These are phyloP conservation scores for Notholithocarpus densiflorus DNA, from an alignment of 306 rosid species.

Conservation along the genomic window DNA sequence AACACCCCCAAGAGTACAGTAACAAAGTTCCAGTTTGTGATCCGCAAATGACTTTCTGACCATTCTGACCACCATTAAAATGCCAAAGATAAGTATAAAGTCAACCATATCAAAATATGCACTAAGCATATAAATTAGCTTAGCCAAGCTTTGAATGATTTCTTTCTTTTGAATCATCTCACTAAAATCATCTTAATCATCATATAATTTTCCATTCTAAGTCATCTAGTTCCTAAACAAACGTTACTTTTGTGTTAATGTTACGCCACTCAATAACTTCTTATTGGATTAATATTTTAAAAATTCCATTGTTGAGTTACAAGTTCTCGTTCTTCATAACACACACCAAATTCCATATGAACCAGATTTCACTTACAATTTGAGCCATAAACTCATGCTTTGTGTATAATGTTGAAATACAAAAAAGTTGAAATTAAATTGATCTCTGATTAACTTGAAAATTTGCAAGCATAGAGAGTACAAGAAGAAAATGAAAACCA, in stretches of 20 bases:
- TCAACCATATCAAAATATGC: not conserved
- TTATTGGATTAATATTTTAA: too few species aligned
- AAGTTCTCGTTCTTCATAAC: too few species aligned
- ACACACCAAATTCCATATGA: too few species aligned
- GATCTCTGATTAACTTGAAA: too few species aligned
- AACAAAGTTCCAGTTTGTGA: conserved; percentile 72
- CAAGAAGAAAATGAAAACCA: too few species aligned
- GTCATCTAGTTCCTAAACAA: not conserved
- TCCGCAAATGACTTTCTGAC: conserved; percentile 84
- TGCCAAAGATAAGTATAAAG: not conserved
- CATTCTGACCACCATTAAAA: conserved; percentile 51
- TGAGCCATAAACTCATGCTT: too few species aligned
- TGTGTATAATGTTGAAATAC: too few species aligned
- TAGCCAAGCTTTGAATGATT: not conserved
- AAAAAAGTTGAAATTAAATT: too few species aligned
- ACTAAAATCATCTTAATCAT: not conserved
- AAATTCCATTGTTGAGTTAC: too few species aligned
- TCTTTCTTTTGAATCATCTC: not conserved
- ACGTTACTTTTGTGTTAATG: not conserved
- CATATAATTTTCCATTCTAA: not conserved
- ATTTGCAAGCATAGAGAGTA: too few species aligned
- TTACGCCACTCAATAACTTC: too few species aligned
- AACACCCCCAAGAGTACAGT: conserved; percentile 87
- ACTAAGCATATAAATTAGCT: conserved; percentile 3
- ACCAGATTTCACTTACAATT: too few species aligned